Evolutionary conservation across 1,284 basidiomycete species (phyloP).

Genomic region (Ganoderma multipileum): DNA sequence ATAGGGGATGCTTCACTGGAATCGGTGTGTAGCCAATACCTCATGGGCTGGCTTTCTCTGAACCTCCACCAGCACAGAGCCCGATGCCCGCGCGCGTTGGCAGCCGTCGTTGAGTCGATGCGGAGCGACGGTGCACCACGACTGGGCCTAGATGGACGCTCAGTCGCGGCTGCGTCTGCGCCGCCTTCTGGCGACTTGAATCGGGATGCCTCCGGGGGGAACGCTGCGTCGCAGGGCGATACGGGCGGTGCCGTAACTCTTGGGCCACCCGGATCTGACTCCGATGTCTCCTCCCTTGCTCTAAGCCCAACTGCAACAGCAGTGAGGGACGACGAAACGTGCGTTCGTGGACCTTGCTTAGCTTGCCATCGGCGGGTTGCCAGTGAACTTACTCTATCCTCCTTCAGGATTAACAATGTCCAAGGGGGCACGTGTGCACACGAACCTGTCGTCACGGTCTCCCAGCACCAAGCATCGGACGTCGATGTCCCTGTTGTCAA

Average conservation of each 20-base stretch:
- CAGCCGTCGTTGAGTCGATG: background rate
- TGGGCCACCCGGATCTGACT: background rate
- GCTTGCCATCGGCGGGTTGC: background rate
- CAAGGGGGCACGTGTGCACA: background rate
- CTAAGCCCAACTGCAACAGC: background rate
- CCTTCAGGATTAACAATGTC: background rate
- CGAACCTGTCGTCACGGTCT: background rate
- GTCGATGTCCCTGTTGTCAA: background rate
- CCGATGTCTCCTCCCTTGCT: background rate
- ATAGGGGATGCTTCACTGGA: background rate
- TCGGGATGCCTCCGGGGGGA: background rate
- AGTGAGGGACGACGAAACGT: background rate
- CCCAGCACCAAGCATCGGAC: background rate
- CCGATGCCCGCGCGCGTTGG: background rate
- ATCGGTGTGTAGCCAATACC: background rate
- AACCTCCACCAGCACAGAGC: background rate
- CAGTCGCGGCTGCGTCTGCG: too few species aligned
- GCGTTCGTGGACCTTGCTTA: background rate
- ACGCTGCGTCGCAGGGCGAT: background rate
- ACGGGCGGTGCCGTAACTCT: background rate
- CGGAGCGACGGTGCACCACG: background rate
- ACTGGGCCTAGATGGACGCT: background rate
- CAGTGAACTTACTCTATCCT: background rate
- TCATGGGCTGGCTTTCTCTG: background rate
- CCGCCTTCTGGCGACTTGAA: background rate